A percentile compares a stretch with the other conserved stretches of the same genome.
Evolutionary conservation across 2,329 filamentous ascomycete genomes (phyloP).

Genomic region (Trichoderma hamatum): DNA sequence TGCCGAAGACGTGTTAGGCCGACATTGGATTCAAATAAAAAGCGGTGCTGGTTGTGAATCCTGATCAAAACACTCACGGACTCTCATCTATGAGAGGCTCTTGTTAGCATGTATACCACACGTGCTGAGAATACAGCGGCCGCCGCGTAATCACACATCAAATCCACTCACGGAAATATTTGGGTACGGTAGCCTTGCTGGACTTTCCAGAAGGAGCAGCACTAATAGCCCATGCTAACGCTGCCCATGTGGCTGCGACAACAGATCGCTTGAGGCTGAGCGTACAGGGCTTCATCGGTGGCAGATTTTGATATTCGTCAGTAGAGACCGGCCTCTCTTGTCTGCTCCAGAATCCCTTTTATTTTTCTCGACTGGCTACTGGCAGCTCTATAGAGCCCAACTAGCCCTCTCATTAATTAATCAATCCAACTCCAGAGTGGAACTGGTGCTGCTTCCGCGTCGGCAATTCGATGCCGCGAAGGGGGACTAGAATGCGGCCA

Average conservation of each 20-base stretch:
- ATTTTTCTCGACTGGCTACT: background rate
- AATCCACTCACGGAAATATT: slow-evolving; percentile 34
- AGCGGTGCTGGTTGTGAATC: background rate
- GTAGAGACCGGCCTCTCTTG: background rate
- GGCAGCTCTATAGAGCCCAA: background rate
- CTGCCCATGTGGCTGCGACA: slow-evolving; percentile 2
- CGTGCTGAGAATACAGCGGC: background rate
- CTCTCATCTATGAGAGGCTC: slow-evolving; percentile 8
- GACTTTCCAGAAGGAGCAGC: slow-evolving; percentile 6
- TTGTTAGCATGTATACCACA: slow-evolving; percentile 6
- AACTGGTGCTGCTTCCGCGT: slow-evolving; percentile 14
- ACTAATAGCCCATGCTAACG: slow-evolving; percentile 10
- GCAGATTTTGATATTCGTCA: background rate
- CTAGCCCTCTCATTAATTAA: background rate
- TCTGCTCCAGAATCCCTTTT: background rate
- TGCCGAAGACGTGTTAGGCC: slow-evolving; percentile 22
- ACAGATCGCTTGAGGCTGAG: background rate
- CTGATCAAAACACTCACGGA: slow-evolving; percentile 5
- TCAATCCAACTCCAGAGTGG: background rate
- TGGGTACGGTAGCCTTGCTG: slow-evolving; percentile 28
- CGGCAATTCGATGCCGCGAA: slow-evolving; percentile 25
- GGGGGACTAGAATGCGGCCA: slow-evolving; percentile 16
- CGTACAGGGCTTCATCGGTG: slow-evolving; percentile 10
- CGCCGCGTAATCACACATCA: background rate
- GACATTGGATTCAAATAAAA: background rate